phyloP scores from a whole-genome alignment of 1,139 yeast genomes.

The Yarrowia galli region DNA sequence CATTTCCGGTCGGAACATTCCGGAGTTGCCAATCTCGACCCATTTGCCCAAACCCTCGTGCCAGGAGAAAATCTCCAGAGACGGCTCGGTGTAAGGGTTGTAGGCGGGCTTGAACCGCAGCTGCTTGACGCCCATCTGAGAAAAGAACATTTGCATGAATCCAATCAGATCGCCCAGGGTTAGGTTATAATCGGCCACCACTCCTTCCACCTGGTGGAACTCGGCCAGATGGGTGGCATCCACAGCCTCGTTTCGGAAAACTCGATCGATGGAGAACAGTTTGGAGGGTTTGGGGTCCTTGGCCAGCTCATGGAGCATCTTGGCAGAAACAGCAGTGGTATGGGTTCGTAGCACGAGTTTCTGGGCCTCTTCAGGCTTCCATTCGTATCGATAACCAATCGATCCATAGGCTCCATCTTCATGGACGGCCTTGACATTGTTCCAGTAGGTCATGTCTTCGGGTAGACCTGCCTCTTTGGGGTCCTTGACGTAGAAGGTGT shows the following conservation, averaged over 20 bases:
- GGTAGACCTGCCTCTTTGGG: conserved; percentile 84
- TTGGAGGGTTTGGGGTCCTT: conserved; percentile 89
- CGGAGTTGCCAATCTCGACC: conserved; percentile 99
- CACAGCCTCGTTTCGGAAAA: conserved; percentile 99
- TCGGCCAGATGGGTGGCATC: conserved; percentile 99
- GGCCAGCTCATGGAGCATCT: conserved; percentile 86
- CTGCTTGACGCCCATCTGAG: conserved; percentile 95
- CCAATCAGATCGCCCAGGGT: conserved; percentile 97
- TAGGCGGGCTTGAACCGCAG: conserved; percentile 98
- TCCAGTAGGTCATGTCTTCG: conserved; percentile 77
- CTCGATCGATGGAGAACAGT: conserved; percentile 95
- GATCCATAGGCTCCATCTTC: conserved; percentile 92
- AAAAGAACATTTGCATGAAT: conserved; percentile 97
- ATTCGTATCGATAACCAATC: conserved; percentile 97
- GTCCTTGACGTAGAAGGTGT: conserved; percentile 95
- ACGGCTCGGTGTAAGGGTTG: conserved; percentile 99
- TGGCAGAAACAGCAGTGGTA: conserved; percentile 92
- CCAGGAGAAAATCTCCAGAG: conserved; percentile 96
- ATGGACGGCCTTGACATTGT: conserved; percentile 82
- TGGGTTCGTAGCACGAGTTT: conserved; percentile 96
- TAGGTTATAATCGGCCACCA: conserved; percentile 92
- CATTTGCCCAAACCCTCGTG: conserved; percentile 93
- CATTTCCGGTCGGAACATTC: conserved; percentile 99
- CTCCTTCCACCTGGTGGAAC: conserved; percentile 99
- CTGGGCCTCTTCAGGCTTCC: conserved; percentile 90